Conservation (phyloP, 495 filamentous ascomycete species). For the Cladorrhinum samala region DNA sequence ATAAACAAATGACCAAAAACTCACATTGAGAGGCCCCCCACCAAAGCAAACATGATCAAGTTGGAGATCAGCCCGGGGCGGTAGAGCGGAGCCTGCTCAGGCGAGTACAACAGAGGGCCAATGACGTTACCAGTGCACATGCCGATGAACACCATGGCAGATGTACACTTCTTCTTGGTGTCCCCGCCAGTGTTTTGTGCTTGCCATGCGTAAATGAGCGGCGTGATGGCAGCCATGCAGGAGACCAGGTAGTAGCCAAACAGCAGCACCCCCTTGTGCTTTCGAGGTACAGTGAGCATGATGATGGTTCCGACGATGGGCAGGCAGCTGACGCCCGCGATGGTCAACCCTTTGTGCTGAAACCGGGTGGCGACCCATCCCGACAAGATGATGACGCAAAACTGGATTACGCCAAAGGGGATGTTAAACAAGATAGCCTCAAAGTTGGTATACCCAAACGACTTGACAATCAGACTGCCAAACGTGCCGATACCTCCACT, state of each 20-base stretch:
- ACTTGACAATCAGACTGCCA: slow-evolving; percentile 56
- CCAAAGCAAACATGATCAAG: slow-evolving; percentile 34
- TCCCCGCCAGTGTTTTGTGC: slow-evolving; percentile 62
- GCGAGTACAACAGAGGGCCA: slow-evolving; percentile 56
- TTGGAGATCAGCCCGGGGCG: slow-evolving; percentile 51
- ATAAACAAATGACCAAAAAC: slow-evolving; percentile 10
- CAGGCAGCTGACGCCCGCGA: slow-evolving; percentile 49
- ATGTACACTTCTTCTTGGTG: slow-evolving; percentile 61
- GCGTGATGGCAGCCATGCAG: slow-evolving; percentile 40
- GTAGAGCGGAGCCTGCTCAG: slow-evolving; percentile 54
- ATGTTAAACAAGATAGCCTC: slow-evolving; percentile 61
- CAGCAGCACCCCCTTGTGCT: slow-evolving; percentile 36
- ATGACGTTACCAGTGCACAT: slow-evolving; percentile 58
- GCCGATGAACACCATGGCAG: slow-evolving; percentile 55
- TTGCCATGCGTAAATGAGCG: slow-evolving; percentile 61
- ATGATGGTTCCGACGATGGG: slow-evolving; percentile 46
- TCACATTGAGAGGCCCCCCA: slow-evolving; percentile 32
- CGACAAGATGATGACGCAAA: slow-evolving; percentile 37
- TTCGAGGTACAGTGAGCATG: slow-evolving; percentile 51
- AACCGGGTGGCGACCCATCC: slow-evolving; percentile 42
- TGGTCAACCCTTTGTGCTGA: slow-evolving; percentile 51
- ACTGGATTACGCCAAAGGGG: slow-evolving; percentile 52
- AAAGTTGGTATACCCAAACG: slow-evolving; percentile 55
- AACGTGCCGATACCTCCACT: slow-evolving; percentile 56
- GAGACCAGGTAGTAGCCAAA: slow-evolving; percentile 37